Base-by-base conservation (phyloP, 176 grass and related monocot genomes). In the Leersia perrieri region DNA sequence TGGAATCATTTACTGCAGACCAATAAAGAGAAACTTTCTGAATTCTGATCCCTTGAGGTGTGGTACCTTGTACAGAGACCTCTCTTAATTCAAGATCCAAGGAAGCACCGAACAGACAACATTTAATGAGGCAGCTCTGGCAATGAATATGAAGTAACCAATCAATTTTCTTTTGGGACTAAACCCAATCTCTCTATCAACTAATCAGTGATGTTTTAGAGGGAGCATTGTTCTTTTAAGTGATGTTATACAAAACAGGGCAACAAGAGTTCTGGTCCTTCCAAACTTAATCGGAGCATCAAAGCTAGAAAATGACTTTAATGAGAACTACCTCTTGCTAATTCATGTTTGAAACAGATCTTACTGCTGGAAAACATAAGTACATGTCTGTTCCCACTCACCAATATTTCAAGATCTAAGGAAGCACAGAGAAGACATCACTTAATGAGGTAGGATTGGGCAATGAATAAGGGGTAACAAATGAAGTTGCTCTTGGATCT, bases 1-100 rank as follows among this genome's bases (percentile, higher is more conserved):
- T 38, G 8, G 72, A 49, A 63, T 70, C 87, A 84, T 80, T 89
- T 84, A 80, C 74, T 78, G 18, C 22, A 58, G 53, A 26, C 18
- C 60, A 68, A 51, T 31, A 34, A 71, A 71, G 76, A 55, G 1
- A 25, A 28, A 85, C 35, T 18, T 26, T 65, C 20, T 58, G 53
- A 25, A 58, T 58, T 25, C 22, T n/a, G 55, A 85, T 80, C 63
- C 69, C 63, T 79, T 63, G 70, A 27, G 66, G 57, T 58, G 77
- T 58, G 68, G 36, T 45, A 68, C 33, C n/a, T 16, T 63, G 35
- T 68, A 36, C 2, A 25, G 12, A 25, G 12, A 58, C n/a, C 7
- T 25, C n/a, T 58, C n/a, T 58, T 58, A 58, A 58, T 77, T 66
- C 60, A 32, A 63, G 32, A 84, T 63, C 33, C 7, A 77, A 77